Conservation (phyloP, 257 asterid species). For the Misopates orontium region DNA sequence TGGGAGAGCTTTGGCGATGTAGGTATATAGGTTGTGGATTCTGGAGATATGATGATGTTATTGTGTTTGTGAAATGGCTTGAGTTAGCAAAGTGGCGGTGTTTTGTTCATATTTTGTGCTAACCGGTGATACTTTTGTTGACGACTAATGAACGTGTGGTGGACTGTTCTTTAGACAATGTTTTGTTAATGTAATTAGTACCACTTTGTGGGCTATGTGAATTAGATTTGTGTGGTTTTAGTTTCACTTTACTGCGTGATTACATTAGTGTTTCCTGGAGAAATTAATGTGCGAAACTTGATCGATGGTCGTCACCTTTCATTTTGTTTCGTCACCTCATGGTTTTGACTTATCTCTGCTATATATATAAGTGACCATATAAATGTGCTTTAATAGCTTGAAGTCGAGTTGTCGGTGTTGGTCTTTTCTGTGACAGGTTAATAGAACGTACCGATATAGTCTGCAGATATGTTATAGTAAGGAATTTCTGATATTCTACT, state of each 20-base stretch:
- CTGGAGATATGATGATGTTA: not conserved
- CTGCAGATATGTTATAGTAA: too few species aligned
- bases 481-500: too few species aligned
- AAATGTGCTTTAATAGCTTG: too few species aligned
- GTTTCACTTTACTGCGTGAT: constrained; percentile 5
- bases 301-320: not conserved
- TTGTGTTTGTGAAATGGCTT: constrained; percentile 1
- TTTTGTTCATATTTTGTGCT: constrained; percentile 12
- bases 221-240: constrained; percentile 12
- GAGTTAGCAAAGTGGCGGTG: not conserved
- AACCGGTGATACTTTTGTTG: constrained; percentile 2
- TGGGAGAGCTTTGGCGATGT: constrained; percentile 37
- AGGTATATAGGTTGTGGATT: constrained; percentile 31
- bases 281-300: constrained; percentile 1
- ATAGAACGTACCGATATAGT: too few species aligned
- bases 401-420: too few species aligned
- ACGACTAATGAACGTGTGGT: not conserved
- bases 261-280: constrained; percentile 4
- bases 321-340: not conserved
- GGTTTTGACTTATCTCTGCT: too few species aligned
- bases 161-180: not conserved
- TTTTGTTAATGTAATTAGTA: not conserved
- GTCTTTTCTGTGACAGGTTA: too few species aligned
- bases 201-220: not conserved
- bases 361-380: too few species aligned